phyloP scores from a whole-genome alignment of 164 flowering plant species.

The Hamamelis virginiana region DNA sequence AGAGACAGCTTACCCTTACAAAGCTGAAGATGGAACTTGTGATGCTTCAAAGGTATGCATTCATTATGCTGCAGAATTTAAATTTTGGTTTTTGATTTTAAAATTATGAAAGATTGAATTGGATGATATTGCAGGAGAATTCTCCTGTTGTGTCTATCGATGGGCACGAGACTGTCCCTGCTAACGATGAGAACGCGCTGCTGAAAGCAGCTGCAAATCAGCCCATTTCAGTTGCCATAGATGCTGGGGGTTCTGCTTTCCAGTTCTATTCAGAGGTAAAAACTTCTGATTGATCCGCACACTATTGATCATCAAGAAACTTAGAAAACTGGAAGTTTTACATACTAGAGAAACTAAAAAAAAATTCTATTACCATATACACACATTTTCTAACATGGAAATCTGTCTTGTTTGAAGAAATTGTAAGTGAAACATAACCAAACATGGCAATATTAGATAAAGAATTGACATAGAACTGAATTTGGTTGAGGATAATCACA shows the following conservation, averaged over 20 bases:
- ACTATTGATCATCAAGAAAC: not conserved
- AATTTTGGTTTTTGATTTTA: not conserved
- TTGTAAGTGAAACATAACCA: no score
- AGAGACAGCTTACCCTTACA: no score
- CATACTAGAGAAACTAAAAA: no score
- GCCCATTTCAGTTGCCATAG: conserved; percentile 77
- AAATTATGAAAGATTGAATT: not conserved
- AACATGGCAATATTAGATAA: no score
- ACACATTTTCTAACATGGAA: no score
- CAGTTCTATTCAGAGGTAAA: conserved; percentile 81
- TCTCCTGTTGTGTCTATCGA: conserved; percentile 55
- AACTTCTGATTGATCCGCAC: not conserved
- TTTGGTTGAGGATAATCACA: conserved; percentile 24
- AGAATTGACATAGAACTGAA: not conserved
- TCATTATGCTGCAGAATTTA: not conserved
- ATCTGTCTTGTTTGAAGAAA: no score
- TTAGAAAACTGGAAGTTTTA: no score
- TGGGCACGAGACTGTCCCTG: conserved; percentile 75
- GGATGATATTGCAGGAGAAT: conserved; percentile 38
- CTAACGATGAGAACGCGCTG: conserved; percentile 59
- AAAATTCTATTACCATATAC: no score
- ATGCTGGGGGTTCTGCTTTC: conserved; percentile 64
- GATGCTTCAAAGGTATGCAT: conserved; percentile 38
- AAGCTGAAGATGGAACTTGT: no score
- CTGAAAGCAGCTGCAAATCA: conserved; percentile 71